Percentiles rank a stretch among this genome's conserved stretches.
Conservation (phyloP, 805 yeast genomes). For the Candida corydali region DNA sequence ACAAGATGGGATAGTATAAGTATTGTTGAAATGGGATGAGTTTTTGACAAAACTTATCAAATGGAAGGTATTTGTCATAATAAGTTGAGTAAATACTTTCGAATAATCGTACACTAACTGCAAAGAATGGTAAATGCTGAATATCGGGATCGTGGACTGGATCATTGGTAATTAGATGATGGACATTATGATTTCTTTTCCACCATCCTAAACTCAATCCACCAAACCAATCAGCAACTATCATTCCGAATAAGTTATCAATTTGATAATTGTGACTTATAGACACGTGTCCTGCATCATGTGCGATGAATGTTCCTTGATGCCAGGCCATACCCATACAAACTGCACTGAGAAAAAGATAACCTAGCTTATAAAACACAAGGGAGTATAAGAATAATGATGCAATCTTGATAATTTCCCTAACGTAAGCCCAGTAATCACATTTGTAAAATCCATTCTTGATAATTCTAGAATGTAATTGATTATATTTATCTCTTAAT, state of each 20-base stretch:
- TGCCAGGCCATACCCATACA: slow-evolving; percentile 81
- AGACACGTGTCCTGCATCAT: slow-evolving; percentile 85
- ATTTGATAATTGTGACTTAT: slow-evolving; percentile 75
- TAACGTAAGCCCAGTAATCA: slow-evolving; percentile 66
- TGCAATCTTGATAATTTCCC: slow-evolving; percentile 61
- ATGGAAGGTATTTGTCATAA: slow-evolving; percentile 63
- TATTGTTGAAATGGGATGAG: slow-evolving; percentile 64
- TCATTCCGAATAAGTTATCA: slow-evolving; percentile 71
- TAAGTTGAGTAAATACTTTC: slow-evolving; percentile 73
- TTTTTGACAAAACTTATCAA: slow-evolving; percentile 59
- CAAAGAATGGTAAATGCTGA: slow-evolving; percentile 88
- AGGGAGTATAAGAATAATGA: slow-evolving; percentile 49
- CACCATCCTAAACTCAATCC: slow-evolving; percentile 93
- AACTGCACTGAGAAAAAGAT: slow-evolving; percentile 55
- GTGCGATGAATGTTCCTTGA: slow-evolving; percentile 82
- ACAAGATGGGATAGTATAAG: slow-evolving; percentile 71
- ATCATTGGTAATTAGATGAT: slow-evolving; percentile 85
- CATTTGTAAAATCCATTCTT: slow-evolving; percentile 66
- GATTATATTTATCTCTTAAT: slow-evolving; percentile 55
- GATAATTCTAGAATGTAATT: slow-evolving; percentile 52
- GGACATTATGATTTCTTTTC: slow-evolving; percentile 93
- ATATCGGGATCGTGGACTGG: slow-evolving; percentile 94
- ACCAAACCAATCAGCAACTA: slow-evolving; percentile 77
- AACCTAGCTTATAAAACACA: slow-evolving; percentile 42
- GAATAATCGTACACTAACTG: slow-evolving; percentile 70